phyloP scores from a whole-genome alignment of 345 rosid species.

The Gossypium herbaceum region DNA sequence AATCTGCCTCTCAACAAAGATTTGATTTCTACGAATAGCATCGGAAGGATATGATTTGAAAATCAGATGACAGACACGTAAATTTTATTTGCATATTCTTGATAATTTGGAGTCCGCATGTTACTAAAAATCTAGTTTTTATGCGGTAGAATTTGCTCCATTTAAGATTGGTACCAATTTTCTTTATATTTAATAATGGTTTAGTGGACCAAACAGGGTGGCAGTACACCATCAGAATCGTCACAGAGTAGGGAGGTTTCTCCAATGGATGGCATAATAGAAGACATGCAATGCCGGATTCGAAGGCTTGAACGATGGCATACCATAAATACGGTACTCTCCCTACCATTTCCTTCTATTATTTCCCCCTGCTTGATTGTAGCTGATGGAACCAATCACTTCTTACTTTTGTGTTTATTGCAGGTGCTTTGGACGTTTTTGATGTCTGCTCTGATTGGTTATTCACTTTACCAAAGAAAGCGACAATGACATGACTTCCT shows the following conservation, averaged over 20 bases:
- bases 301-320: constrained; percentile 74
- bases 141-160: not conserved
- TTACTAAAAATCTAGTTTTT: not conserved
- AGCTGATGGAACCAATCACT: not conserved
- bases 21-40: not conserved
- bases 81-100: not conserved
- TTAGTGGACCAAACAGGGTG: constrained; percentile 44
- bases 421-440: constrained; percentile 97
- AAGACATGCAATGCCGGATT: constrained; percentile 85
- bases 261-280: constrained; percentile 67
- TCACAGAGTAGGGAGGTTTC: constrained; percentile 67
- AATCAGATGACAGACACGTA: not conserved
- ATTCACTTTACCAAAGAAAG: constrained; percentile 74
- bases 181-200: not conserved
- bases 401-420: not conserved
- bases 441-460: constrained; percentile 95
- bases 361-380: not conserved
- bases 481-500: not conserved
- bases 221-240: constrained; percentile 68
- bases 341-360: not conserved
- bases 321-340: constrained; percentile 75
- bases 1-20: not conserved
- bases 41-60: not conserved
- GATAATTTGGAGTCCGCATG: not conserved
- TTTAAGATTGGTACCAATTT: not conserved